These are phyloP conservation scores for Solanum lycopersicoides DNA, from an alignment of 257 asterid genomes.

Conservation along the genomic window DNA sequence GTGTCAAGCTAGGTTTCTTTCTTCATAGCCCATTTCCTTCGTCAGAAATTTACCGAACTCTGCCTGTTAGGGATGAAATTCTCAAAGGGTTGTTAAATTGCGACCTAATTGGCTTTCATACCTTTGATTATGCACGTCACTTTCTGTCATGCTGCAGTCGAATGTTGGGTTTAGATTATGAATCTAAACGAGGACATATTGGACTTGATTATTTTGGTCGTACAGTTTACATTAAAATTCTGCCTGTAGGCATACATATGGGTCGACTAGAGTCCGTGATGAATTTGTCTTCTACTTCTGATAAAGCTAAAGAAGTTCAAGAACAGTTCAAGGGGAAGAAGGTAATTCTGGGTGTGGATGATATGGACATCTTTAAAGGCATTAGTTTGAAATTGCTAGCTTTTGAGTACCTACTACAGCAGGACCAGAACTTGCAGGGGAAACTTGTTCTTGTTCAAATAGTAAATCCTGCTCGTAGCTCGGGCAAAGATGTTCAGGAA, in stretches of 20 bases:
- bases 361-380: slow-evolving; percentile 93
- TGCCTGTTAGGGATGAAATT: slow-evolving; percentile 83
- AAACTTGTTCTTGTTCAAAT: slow-evolving; percentile 73
- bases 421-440: slow-evolving; percentile 35
- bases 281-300: slow-evolving; percentile 49
- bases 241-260: slow-evolving; percentile 89
- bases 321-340: slow-evolving; percentile 59
- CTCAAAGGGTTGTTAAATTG: slow-evolving; percentile 70
- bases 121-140: slow-evolving; percentile 91
- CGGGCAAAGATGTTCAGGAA: slow-evolving; percentile 87
- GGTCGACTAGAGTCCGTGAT: slow-evolving; percentile 73
- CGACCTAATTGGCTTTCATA: slow-evolving; percentile 83
- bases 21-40: slow-evolving; percentile 97
- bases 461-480: slow-evolving; percentile 86
- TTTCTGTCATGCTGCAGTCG: slow-evolving; percentile 89
- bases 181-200: slow-evolving; percentile 86
- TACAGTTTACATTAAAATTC: slow-evolving; percentile 73
- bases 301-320: slow-evolving; percentile 55
- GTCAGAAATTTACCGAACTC: slow-evolving; percentile 81
- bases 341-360: slow-evolving; percentile 83
- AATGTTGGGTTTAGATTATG: slow-evolving; percentile 86
- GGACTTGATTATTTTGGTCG: slow-evolving; percentile 93
- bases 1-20: slow-evolving; percentile 81
- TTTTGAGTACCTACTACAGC: slow-evolving; percentile 62
- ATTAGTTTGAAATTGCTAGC: slow-evolving; percentile 78